These are phyloP conservation scores for Neltuma alba DNA, from an alignment of 306 rosid species.

Conservation along the genomic window DNA sequence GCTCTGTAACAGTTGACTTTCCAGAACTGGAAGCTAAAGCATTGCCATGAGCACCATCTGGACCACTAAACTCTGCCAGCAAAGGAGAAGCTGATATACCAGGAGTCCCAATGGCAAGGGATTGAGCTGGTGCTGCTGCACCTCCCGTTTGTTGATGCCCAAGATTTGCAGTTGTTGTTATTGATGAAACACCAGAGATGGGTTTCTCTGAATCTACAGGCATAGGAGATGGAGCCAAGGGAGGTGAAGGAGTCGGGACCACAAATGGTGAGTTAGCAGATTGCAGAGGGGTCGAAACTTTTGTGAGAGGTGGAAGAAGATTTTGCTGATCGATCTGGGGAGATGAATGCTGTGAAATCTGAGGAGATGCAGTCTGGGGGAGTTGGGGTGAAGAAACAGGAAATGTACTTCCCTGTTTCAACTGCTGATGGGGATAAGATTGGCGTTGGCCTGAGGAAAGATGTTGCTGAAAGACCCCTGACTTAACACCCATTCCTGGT, in stretches of 20 bases:
- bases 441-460: constrained; percentile 70
- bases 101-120: constrained; percentile 97
- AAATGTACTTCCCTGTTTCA: constrained; percentile 71
- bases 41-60: constrained; percentile 76
- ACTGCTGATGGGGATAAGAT: constrained; percentile 72
- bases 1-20: constrained; percentile 78
- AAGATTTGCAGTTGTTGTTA: constrained; percentile 64
- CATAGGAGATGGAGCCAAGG: constrained; percentile 94
- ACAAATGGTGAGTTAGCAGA: constrained; percentile 88
- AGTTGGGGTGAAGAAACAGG: constrained; percentile 76
- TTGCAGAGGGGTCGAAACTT: constrained; percentile 88
- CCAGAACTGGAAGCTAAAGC: constrained; percentile 63
- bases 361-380: constrained; percentile 92
- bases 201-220: constrained; percentile 94
- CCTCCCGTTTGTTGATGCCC: constrained; percentile 71
- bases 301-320: constrained; percentile 61
- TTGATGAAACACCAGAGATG: constrained; percentile 57
- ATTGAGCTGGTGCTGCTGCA: constrained; percentile 68
- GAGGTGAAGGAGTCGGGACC: constrained; percentile 88
- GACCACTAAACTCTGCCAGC: constrained; percentile 83
- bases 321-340: constrained; percentile 95
- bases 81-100: constrained; percentile 99
- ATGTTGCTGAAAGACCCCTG: constrained; percentile 80
- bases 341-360: constrained; percentile 89
- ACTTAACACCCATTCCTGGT: constrained; percentile 64